A percentile compares a stretch with the other conserved stretches of the same genome.
Evolutionary conservation across 2,329 filamentous ascomycete species (phyloP).

Genomic region (Paecilomyces sp.): DNA sequence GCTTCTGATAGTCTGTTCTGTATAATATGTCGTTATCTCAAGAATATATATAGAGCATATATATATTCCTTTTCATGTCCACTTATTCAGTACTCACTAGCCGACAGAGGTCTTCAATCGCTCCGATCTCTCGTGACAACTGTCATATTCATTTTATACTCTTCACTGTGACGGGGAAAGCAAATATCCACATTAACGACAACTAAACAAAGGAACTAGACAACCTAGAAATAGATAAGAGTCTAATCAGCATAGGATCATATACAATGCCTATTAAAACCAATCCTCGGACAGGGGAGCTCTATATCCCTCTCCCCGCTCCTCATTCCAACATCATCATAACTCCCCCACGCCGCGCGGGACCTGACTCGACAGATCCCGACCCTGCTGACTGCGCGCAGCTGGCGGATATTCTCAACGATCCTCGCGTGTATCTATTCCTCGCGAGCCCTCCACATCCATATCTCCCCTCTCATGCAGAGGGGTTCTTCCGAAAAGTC

Average conservation of each 20-base stretch:
- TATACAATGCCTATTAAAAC: neutral
- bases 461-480: slow-evolving; percentile 13
- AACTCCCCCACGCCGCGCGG: slow-evolving; percentile 13
- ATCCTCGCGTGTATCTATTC: slow-evolving; percentile 13
- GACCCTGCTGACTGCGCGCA: slow-evolving; percentile 7
- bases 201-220: too few relatives aligned
- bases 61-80: too few relatives aligned
- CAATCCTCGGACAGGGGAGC: slow-evolving; percentile 8
- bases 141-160: too few relatives aligned
- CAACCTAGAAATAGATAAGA: neutral
- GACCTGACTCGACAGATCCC: neutral
- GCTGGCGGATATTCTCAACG: slow-evolving; percentile 15
- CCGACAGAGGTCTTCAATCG: too few relatives aligned
- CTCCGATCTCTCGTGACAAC: too few relatives aligned
- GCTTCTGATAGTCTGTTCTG: too few relatives aligned
- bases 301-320: slow-evolving; percentile 16
- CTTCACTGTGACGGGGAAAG: neutral
- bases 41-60: too few relatives aligned
- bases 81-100: too few relatives aligned
- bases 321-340: slow-evolving; percentile 19
- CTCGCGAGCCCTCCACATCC: slow-evolving; percentile 19
- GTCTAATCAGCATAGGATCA: neutral
- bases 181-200: neutral
- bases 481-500: slow-evolving; percentile 4
- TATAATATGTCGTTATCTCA: too few relatives aligned